Conservation (phyloP, 2,329 filamentous ascomycete species). For the Intubia oerlemansii region DNA sequence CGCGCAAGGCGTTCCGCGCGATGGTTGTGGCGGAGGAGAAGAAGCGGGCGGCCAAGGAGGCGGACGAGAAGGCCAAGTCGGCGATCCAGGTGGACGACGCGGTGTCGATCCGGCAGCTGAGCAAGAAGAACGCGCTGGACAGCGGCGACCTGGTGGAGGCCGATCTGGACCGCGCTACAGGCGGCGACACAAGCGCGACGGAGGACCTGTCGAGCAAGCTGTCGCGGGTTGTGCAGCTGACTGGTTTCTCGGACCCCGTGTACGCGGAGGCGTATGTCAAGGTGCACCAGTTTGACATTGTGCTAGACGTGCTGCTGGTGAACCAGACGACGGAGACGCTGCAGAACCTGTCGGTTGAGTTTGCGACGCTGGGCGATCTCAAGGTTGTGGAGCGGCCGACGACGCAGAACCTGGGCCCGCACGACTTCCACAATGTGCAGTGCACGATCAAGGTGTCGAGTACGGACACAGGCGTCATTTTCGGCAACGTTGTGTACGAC, state of each 20-base stretch:
- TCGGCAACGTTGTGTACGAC: conserved; percentile 96
- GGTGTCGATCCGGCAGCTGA: conserved; percentile 76
- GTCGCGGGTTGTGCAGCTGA: conserved; percentile 88
- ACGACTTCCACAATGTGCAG: conserved; percentile 96
- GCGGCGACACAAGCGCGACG: conserved; percentile 53
- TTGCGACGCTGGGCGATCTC: conserved; percentile 90
- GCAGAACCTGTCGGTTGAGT: conserved; percentile 93
- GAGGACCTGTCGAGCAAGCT: conserved; percentile 89
- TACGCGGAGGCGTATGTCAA: conserved; percentile 99
- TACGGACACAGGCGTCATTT: conserved; percentile 95
- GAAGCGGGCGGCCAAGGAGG: conserved; percentile 90
- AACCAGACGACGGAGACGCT: conserved; percentile 95
- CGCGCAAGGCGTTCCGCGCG: conserved; percentile 80
- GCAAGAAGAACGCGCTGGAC: conserved; percentile 72
- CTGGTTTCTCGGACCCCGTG: conserved; percentile 92
- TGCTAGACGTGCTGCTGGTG: conserved; percentile 85
- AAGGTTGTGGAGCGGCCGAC: conserved; percentile 95
- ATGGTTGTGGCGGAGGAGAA: conserved; percentile 97
- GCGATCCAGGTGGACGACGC: conserved; percentile 93
- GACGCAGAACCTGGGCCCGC: conserved; percentile 83
- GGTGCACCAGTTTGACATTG: conserved; percentile 96
- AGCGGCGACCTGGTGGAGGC: conserved; percentile 69
- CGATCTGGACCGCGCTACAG: conserved; percentile 84
- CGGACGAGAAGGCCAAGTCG: conserved; percentile 76
- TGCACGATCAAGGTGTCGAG: conserved; percentile 90